These are phyloP conservation scores for Miscanthus lutarioriparius DNA, from an alignment of 176 grass and related monocot species.

Conservation along the genomic window DNA sequence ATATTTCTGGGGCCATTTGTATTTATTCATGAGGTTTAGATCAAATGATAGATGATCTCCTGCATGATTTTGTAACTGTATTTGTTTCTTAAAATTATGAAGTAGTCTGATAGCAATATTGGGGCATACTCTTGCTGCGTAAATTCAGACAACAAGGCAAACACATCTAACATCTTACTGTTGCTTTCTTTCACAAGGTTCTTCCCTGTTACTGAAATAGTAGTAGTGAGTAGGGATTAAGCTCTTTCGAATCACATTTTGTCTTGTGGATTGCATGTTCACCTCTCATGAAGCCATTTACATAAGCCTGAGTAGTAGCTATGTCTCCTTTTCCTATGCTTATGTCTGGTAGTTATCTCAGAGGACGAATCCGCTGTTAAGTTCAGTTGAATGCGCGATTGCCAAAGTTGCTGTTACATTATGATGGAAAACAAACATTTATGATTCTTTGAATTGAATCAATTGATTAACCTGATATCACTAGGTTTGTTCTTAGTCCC, in stretches of 20 bases:
- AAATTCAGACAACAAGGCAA: background rate
- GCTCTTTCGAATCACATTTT: background rate
- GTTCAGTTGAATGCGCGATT: background rate
- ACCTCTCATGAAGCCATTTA: too few relatives aligned
- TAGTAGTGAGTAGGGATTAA: background rate
- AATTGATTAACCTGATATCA: background rate
- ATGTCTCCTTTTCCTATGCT: background rate
- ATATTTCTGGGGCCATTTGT: background rate
- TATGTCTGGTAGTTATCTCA: background rate
- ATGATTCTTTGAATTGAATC: background rate
- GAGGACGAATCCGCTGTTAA: background rate
- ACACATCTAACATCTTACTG: background rate
- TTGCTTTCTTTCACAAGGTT: conserved; percentile 3
- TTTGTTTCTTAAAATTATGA: background rate
- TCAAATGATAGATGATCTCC: conserved; percentile 6
- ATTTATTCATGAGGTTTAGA: background rate
- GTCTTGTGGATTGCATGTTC: background rate
- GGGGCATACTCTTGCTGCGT: background rate
- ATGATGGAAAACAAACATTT: background rate
- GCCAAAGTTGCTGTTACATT: background rate
- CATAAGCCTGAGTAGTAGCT: background rate
- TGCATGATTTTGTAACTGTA: background rate
- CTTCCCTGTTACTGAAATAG: background rate
- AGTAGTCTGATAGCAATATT: background rate
- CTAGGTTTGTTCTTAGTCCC: background rate